Evolutionary conservation across 1,284 basidiomycete species (phyloP).

Genomic region (Melampsora larici-populina): DNA sequence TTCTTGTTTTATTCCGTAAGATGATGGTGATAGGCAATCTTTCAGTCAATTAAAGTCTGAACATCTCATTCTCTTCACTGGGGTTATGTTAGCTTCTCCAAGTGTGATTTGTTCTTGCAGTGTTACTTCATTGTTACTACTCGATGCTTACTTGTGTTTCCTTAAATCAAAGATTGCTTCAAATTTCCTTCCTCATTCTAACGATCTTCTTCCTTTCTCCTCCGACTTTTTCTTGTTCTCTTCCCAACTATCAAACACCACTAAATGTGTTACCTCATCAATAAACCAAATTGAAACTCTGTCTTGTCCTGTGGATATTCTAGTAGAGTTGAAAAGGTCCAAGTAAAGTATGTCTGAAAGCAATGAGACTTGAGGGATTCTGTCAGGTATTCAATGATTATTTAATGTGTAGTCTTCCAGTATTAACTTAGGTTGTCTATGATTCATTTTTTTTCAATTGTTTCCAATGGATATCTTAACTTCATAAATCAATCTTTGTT

Average conservation of each 20-base stretch:
- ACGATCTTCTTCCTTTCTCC: background rate
- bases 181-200: background rate
- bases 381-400: background rate
- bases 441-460: background rate
- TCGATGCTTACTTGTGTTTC: slow-evolving; percentile 12
- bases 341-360: slow-evolving; percentile 18
- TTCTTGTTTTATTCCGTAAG: background rate
- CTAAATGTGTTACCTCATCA: slow-evolving; percentile 25
- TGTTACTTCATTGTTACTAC: background rate
- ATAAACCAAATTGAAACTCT: slow-evolving; percentile 7
- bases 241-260: background rate
- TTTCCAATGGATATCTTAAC: background rate
- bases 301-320: background rate
- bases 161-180: slow-evolving; percentile 19
- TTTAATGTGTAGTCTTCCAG: background rate
- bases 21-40: background rate
- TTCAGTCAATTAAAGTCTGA: background rate
- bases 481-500: background rate
- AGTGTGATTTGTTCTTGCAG: background rate
- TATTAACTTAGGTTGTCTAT: background rate
- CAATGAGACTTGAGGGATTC: slow-evolving; percentile 15
- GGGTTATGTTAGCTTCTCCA: background rate
- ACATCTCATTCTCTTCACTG: background rate
- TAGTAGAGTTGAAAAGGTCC: background rate
- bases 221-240: background rate